Conservation (phyloP, 2,329 filamentous ascomycete species). For the Ceratocystis huliohia region DNA sequence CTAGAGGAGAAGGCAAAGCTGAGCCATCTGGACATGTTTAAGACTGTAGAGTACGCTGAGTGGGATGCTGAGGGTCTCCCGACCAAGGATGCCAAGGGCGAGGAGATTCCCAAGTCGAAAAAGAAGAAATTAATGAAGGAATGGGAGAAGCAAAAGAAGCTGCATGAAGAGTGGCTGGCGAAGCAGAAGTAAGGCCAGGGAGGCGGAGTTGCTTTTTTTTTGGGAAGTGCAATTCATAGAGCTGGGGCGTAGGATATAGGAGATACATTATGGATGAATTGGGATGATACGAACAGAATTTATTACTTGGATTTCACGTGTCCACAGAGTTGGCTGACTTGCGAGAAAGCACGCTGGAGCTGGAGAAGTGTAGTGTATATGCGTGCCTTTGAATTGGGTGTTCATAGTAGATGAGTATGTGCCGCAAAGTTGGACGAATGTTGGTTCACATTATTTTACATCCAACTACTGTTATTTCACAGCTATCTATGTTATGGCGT, state of each 20-base stretch:
- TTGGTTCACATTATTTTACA: background rate
- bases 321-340: too few species aligned
- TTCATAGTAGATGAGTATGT: too few species aligned
- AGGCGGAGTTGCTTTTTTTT: background rate
- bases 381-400: too few species aligned
- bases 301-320: too few species aligned
- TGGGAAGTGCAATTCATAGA: background rate
- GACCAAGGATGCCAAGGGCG: conserved; percentile 61
- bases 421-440: too few species aligned
- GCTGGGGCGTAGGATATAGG: background rate
- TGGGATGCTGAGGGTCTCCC: conserved; percentile 80
- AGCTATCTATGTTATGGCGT: too few species aligned
- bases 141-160: conserved; percentile 82
- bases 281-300: too few species aligned
- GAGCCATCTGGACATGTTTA: conserved; percentile 44
- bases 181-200: conserved; percentile 13
- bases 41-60: conserved; percentile 49
- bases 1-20: conserved; percentile 42
- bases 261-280: too few species aligned
- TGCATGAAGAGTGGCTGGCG: conserved; percentile 48
- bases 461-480: background rate
- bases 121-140: conserved; percentile 76
- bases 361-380: too few species aligned
- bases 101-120: conserved; percentile 67
- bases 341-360: too few species aligned